These are phyloP conservation scores for Lumnitzera racemosa DNA, from an alignment of 345 rosid species.

Conservation along the genomic window DNA sequence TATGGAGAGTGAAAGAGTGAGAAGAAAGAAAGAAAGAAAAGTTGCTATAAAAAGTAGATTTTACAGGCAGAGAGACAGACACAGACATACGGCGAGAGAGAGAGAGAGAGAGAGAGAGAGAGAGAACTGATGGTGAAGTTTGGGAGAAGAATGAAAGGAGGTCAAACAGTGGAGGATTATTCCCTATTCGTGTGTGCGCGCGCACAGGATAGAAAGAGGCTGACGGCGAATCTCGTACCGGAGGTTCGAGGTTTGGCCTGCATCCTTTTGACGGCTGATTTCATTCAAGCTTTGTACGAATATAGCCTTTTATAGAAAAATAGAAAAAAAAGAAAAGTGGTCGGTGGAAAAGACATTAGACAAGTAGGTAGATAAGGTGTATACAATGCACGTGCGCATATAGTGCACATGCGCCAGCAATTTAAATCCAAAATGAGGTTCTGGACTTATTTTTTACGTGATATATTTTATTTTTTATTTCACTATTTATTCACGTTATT, in stretches of 20 bases:
- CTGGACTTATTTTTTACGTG: too few species aligned
- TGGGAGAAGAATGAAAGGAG: slow-evolving; percentile 10
- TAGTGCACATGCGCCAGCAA: too few species aligned
- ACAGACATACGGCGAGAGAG: neutral
- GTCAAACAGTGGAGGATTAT: neutral
- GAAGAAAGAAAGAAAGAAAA: neutral
- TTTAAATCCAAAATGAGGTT: too few species aligned
- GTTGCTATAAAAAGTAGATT: neutral
- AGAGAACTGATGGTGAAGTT: slow-evolving; percentile 2
- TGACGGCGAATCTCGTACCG: neutral
- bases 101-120: slow-evolving; percentile 13
- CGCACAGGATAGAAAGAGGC: neutral
- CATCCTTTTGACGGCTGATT: neutral
- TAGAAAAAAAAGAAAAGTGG: too few species aligned
- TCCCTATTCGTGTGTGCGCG: too few species aligned
- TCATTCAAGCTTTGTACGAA: neutral
- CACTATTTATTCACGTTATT: too few species aligned
- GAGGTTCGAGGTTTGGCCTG: too few species aligned
- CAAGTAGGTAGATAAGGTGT: too few species aligned
- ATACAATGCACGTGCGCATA: too few species aligned
- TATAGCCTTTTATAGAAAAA: too few species aligned
- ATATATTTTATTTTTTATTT: too few species aligned
- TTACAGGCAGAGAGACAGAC: slow-evolving; percentile 1
- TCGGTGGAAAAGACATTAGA: too few species aligned
- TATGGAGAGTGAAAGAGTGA: neutral